Conservation (phyloP, 2,329 filamentous ascomycete genomes). For the Cladosporium sphaerospermum region DNA sequence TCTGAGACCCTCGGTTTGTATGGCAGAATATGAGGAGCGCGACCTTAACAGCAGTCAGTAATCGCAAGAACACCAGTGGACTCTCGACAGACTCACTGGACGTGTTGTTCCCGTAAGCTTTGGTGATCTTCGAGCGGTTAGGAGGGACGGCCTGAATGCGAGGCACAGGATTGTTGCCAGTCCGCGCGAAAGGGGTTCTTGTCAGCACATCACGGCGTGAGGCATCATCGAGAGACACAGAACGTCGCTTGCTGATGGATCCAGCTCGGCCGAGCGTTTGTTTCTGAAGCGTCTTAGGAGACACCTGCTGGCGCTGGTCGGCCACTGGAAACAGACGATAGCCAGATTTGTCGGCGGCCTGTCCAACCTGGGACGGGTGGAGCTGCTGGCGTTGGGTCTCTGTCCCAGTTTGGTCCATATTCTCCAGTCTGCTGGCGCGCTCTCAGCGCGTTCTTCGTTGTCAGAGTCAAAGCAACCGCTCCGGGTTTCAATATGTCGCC, state of each 20-base stretch:
- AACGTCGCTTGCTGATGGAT: conserved; percentile 5
- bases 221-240: conserved; percentile 4
- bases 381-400: too few relatives aligned
- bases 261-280: background rate
- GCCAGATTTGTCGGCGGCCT: background rate
- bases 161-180: conserved; percentile 1
- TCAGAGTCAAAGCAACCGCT: too few relatives aligned
- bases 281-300: conserved; percentile 1
- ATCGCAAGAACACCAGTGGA: too few relatives aligned
- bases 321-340: conserved; percentile 5
- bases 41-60: too few relatives aligned
- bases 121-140: background rate
- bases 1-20: conserved; percentile 5
- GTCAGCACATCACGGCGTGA: background rate
- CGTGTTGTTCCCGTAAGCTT: background rate
- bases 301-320: conserved; percentile 4
- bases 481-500: background rate
- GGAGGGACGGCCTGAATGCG: conserved; percentile 1
- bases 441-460: background rate
- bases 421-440: background rate
- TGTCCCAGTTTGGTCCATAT: background rate
- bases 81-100: too few relatives aligned
- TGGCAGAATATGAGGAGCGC: background rate
- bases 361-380: too few relatives aligned
- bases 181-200: background rate